These are phyloP conservation scores for Aspergillus coremiiformis DNA, from an alignment of 495 filamentous ascomycete species.

Conservation along the genomic window DNA sequence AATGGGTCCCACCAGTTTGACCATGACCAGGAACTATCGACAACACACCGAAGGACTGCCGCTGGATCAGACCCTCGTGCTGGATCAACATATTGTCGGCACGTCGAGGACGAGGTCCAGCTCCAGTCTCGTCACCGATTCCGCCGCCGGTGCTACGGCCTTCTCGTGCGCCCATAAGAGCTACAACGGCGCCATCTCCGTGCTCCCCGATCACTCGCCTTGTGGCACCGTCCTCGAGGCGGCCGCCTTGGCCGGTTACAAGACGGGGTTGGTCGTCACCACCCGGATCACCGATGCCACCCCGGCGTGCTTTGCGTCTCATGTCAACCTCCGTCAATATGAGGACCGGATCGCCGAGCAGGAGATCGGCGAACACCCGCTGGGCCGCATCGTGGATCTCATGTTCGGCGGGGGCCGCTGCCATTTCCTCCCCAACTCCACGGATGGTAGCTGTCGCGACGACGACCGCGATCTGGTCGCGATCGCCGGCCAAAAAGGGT, in stretches of 20 bases:
- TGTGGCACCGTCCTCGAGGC: constrained; percentile 95
- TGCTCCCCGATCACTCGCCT: constrained; percentile 73
- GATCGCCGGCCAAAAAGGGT: constrained; percentile 67
- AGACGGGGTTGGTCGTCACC: constrained; percentile 90
- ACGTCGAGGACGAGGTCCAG: constrained; percentile 79
- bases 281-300: constrained; percentile 95
- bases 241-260: constrained; percentile 82
- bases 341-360: constrained; percentile 90
- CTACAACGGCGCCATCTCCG: constrained; percentile 93
- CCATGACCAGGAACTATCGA: constrained; percentile 73
- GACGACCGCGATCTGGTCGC: constrained; percentile 64
- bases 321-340: constrained; percentile 70
- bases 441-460: constrained; percentile 64
- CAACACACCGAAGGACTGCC: constrained; percentile 64
- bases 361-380: constrained; percentile 75
- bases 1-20: constrained; percentile 90
- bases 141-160: constrained; percentile 89
- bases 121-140: constrained; percentile 81
- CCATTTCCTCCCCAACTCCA: constrained; percentile 80
- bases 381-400: constrained; percentile 81
- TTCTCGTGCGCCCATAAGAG: constrained; percentile 89
- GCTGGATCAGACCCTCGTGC: constrained; percentile 59
- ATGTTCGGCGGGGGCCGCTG: constrained; percentile 90
- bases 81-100: constrained; percentile 84
- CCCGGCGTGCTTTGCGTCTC: constrained; percentile 90